These are phyloP conservation scores for Coemansia sp. DNA, from an alignment of 192 early-diverging fungal genomes.

Conservation along the genomic window DNA sequence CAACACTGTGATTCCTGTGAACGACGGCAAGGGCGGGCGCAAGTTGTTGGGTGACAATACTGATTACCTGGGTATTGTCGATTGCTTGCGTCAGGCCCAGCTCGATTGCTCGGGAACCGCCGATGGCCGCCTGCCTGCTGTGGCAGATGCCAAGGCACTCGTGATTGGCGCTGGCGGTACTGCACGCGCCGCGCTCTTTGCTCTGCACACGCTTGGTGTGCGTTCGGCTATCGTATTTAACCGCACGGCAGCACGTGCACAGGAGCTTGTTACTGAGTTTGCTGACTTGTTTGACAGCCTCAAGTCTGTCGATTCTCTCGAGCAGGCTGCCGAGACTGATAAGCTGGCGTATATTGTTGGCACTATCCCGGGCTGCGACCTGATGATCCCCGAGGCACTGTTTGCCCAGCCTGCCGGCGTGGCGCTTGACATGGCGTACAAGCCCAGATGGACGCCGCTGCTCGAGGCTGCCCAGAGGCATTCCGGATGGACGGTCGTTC, in stretches of 20 bases:
- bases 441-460: conserved; percentile 80
- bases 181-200: conserved; percentile 83
- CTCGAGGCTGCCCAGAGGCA: conserved; percentile 59
- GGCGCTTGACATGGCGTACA: conserved; percentile 93
- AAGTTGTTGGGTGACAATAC: conserved; percentile 88
- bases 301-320: conserved; percentile 49
- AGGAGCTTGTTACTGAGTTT: conserved; percentile 62
- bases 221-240: conserved; percentile 79
- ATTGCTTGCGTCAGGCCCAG: conserved; percentile 55
- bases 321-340: conserved; percentile 16
- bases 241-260: conserved; percentile 75
- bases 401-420: conserved; percentile 62
- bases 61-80: conserved; percentile 88
- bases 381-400: conserved; percentile 55
- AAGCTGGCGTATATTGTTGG: conserved; percentile 66
- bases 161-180: conserved; percentile 96
- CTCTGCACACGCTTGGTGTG: conserved; percentile 69
- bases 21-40: conserved; percentile 17
- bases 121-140: neutral
- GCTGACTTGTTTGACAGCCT: conserved; percentile 52
- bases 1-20: conserved; percentile 73
- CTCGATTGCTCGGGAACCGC: neutral
- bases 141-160: conserved; percentile 56
- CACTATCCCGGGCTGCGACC: conserved; percentile 81
- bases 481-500: conserved; percentile 62